These are phyloP conservation scores for Haplographium delicatum DNA, from an alignment of 495 filamentous ascomycete genomes.

Conservation along the genomic window DNA sequence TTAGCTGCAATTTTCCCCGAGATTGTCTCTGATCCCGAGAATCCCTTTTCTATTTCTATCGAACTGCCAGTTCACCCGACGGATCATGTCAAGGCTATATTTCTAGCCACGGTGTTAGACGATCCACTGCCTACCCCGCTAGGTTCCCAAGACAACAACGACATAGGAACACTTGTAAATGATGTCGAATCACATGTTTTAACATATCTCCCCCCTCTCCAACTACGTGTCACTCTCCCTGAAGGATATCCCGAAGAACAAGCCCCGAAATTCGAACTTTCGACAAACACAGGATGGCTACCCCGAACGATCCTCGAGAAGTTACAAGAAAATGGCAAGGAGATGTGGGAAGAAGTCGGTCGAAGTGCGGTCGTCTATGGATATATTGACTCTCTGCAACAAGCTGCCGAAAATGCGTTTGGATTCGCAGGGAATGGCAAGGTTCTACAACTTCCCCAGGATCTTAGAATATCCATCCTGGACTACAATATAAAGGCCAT, in stretches of 20 bases:
- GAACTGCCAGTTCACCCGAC: constrained; percentile 68
- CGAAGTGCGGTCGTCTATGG: constrained; percentile 70
- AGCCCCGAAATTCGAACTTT: constrained; percentile 63
- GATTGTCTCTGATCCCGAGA: constrained; percentile 53
- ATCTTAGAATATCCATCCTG: constrained; percentile 67
- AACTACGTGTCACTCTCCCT: constrained; percentile 64
- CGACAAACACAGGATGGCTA: constrained; percentile 65
- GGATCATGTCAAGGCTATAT: constrained; percentile 62
- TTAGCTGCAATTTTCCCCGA: constrained; percentile 88
- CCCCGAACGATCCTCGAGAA: constrained; percentile 48
- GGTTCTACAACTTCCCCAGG: constrained; percentile 46
- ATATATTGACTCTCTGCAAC: constrained; percentile 84
- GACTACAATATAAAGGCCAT: constrained; percentile 73
- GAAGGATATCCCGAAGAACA: constrained; percentile 65
- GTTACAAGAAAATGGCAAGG: constrained; percentile 54
- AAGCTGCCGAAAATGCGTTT: constrained; percentile 71
- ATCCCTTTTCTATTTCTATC: constrained; percentile 61
- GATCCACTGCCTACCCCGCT: constrained; percentile 20
- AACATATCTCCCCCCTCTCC: constrained; percentile 71
- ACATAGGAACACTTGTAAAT: neutral
- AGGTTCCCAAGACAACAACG: constrained; percentile 17
- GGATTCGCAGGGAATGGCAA: constrained; percentile 53
- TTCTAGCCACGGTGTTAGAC: constrained; percentile 53
- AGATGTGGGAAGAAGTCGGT: constrained; percentile 80
- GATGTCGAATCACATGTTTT: constrained; percentile 54